Base-by-base conservation (phyloP, 139 green algal genomes). In the Closterium sp. region DNA sequence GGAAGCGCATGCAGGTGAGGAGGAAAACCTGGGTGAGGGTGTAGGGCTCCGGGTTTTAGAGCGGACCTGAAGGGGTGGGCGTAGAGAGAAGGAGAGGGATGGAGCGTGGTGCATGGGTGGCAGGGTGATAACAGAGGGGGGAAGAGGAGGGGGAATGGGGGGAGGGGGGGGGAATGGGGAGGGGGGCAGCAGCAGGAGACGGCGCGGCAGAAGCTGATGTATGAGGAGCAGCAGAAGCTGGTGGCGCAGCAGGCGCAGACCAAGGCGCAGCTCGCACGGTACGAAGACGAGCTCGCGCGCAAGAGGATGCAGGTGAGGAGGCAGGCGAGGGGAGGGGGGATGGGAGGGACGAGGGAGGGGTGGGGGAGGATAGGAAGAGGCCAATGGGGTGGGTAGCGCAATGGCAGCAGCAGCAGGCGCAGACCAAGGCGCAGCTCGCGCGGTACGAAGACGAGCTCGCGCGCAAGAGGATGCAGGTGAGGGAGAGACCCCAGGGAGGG, bases 171-270 rank as follows among this genome's bases (percentile, higher is more conserved):
- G 42, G 42, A 7, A 62, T 7, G 5, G 42, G 17, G 62, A 13
- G 17, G 13, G 7, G 38, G 6, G 38, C 38, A 38, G 32, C 32
- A 50, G 62, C 62, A 79, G 62, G 62, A 24, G 62, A 13, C 62
- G 17, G 96, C 99, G 94, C 94, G 95, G 27, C 98, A 99, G 94
- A 92, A 95, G 50, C 95, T 98, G 22, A 85, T 89, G 50, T 96
- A 95, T 88, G 92, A 96, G 88, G 95, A 96, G 89, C 97, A 99
- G 96, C 94, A 96, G 10, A 97, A 97, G 92, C 95, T 94, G 22
- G 95, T 97, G 94, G 96, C 98, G 96, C 96, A 98, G 92, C 95
- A 97, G 45, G 96, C 97, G 19, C 96, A 99, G 94, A 95, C 97
- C 86, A 98, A 99, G 92, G 97, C 96, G 9, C 93, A 98, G 94